phyloP scores from a whole-genome alignment of 768 basidiomycete genomes.

The Gautieria morchelliformis region DNA sequence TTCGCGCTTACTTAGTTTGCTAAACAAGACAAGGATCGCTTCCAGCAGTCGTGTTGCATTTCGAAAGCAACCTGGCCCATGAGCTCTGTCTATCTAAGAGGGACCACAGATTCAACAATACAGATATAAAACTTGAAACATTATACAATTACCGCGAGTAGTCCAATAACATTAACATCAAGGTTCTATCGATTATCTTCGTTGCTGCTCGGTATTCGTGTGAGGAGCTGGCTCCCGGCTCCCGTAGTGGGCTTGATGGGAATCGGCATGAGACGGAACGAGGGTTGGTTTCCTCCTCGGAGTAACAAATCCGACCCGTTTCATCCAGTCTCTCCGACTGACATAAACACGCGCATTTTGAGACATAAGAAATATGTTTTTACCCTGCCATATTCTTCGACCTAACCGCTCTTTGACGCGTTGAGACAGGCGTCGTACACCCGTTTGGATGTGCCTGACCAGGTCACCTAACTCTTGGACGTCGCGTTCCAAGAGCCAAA shows the following conservation, averaged over 20 bases:
- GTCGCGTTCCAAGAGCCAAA: slow-evolving; percentile 47
- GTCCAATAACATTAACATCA: no score
- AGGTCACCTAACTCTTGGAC: slow-evolving; percentile 40
- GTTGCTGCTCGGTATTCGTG: no score
- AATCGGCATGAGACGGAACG: background rate
- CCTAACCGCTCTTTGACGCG: slow-evolving; percentile 70
- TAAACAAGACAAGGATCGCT: no score
- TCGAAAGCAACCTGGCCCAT: no score
- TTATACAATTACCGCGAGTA: no score
- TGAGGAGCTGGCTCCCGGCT: no score
- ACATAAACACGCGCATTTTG: slow-evolving; percentile 24
- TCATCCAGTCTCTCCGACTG: slow-evolving; percentile 37
- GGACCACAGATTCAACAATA: no score
- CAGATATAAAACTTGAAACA: no score
- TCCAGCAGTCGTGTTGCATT: no score
- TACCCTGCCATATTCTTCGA: slow-evolving; percentile 59
- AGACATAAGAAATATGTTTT: slow-evolving; percentile 44
- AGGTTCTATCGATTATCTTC: no score
- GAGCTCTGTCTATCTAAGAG: no score
- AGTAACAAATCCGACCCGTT: slow-evolving; percentile 36
- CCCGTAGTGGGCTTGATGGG: background rate
- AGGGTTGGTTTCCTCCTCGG: background rate
- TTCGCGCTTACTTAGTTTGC: background rate
- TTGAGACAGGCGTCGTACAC: slow-evolving; percentile 42
- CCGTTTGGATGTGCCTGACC: slow-evolving; percentile 28